Evolutionary conservation across 2,329 filamentous ascomycete genomes (phyloP).

Genomic region (Fusarium redolens): DNA sequence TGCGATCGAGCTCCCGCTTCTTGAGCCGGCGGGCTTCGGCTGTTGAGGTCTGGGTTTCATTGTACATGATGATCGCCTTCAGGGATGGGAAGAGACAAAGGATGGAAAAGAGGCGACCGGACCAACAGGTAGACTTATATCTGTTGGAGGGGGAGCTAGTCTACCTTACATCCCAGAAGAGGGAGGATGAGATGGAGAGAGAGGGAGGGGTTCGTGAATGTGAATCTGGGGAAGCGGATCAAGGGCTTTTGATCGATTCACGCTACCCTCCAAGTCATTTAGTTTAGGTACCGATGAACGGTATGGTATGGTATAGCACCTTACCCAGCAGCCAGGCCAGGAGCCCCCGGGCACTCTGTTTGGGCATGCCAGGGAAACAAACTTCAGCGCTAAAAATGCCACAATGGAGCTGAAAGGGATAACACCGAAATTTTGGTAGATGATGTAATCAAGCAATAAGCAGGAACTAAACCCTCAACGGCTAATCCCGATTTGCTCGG

Average conservation of each 20-base stretch:
- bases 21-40: conserved; percentile 41
- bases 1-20: conserved; percentile 49
- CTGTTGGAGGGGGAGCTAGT: neutral
- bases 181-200: neutral
- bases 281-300: neutral
- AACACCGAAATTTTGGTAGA: neutral
- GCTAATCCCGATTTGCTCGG: neutral
- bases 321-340: neutral
- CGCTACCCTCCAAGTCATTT: neutral
- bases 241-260: conserved; percentile 4
- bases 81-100: conserved; percentile 5
- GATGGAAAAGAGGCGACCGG: neutral
- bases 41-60: conserved; percentile 4
- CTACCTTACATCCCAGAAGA: neutral
- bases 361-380: conserved; percentile 11
- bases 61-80: conserved; percentile 25
- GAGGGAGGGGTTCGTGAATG: neutral
- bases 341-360: neutral
- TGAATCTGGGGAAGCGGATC: conserved; percentile 22
- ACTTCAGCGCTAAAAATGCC: conserved; percentile 7
- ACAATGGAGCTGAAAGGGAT: neutral
- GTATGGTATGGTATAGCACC: neutral
- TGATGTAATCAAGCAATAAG: conserved; percentile 10
- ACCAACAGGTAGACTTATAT: neutral
- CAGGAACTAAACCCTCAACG: neutral